Evolutionary conservation across 176 grass and related monocot species (phyloP), one percentile per base, ranked within the genome.

Genomic region (Raddia distichophylla): DNA sequence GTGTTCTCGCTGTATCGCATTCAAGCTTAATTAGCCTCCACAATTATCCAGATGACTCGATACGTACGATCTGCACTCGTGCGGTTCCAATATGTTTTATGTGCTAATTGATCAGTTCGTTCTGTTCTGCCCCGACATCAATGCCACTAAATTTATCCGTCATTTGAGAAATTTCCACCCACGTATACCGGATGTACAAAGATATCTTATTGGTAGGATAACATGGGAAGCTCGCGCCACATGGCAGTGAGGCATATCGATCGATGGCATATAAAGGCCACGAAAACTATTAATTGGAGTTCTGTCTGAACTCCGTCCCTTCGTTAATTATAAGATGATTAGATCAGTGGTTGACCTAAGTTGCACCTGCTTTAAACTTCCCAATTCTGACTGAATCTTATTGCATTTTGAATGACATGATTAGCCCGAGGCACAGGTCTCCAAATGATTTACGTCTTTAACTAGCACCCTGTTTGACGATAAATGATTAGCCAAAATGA

Each of bases 401-500:
- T 46, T 45, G 14, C 6, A 12, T 10, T 43, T 32, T 2, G 10
- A 48, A 13, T 34, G 40, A 16, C 71, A 56, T 54, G 71, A 20
- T 79, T 79, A 85, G 75, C 46, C 42, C 52, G n/a, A 64, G 19
- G 56, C 33, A 22, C 47, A 63, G 57, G 79, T 64, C 55, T 79
- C 64, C 27, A 72, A 85, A 64, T 64, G 58, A 57, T 73, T 37
- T 12, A 34, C 19, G 47, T 80, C 68, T 73, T 80, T 73, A 65
- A 66, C 40, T 58, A 66, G 60, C 49, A 22, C 59, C 16, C 73
- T 22, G 67, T 64, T 86, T 80, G 76, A 80, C 40, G 52, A 58
- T 17, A 74, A 73, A 80, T 86, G 76, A 86, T 86, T 86, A 59
- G 49, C 44, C 15, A 48, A 73, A 80, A 80, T 86, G 51, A 86